phyloP scores from a whole-genome alignment of 2,329 filamentous ascomycete genomes.

The Sporothrix sp. region DNA sequence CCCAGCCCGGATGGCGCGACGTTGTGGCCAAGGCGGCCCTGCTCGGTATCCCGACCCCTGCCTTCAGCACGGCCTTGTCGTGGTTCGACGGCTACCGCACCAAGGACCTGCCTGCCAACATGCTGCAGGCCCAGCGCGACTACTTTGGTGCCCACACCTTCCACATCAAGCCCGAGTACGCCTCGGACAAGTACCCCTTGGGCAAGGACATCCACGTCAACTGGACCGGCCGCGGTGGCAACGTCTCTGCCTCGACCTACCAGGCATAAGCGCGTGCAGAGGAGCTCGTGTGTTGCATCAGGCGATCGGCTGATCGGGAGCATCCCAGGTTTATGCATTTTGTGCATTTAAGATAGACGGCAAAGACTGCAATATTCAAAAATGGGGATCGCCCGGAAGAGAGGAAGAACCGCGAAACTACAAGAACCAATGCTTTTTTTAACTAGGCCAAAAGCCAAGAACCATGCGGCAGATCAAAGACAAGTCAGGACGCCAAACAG shows the following conservation, averaged over 20 bases:
- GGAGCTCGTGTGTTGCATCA: no score
- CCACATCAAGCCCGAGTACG: slow-evolving; percentile 72
- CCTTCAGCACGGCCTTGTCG: slow-evolving; percentile 91
- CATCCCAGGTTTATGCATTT: not conserved
- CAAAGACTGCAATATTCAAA: not conserved
- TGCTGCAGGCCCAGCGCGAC: slow-evolving; percentile 97
- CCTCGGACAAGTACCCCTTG: slow-evolving; percentile 68
- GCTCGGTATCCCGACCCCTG: slow-evolving; percentile 90
- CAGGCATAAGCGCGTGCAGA: slow-evolving; percentile 56
- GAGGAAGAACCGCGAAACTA: no score
- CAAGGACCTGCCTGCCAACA: slow-evolving; percentile 93
- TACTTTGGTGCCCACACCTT: slow-evolving; percentile 97
- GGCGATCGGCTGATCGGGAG: no score
- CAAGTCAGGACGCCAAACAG: no score
- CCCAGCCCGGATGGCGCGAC: slow-evolving; percentile 85
- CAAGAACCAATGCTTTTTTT: not conserved
- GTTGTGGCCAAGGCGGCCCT: slow-evolving; percentile 85
- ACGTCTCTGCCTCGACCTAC: slow-evolving; percentile 96
- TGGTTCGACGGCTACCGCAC: slow-evolving; percentile 99
- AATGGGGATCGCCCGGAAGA: no score
- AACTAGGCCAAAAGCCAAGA: no score
- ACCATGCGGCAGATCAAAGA: no score
- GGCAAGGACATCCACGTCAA: slow-evolving; percentile 95
- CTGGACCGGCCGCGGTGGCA: slow-evolving; percentile 97
- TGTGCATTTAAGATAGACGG: slow-evolving; percentile 7